phyloP scores from a whole-genome alignment of 495 filamentous ascomycete species.

The Friedmanniomyces simplex region DNA sequence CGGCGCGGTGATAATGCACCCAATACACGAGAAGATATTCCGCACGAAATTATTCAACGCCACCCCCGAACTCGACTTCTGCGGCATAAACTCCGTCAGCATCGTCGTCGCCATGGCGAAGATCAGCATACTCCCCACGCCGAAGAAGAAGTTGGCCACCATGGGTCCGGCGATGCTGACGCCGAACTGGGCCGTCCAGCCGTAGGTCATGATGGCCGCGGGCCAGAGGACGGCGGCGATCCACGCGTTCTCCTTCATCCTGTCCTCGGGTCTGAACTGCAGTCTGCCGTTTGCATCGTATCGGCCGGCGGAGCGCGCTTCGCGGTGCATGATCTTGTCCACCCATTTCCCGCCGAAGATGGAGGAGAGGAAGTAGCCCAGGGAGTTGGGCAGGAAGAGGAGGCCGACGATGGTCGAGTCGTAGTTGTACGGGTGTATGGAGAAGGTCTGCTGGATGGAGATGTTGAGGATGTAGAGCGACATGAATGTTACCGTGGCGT shows the following conservation, averaged over 20 bases:
- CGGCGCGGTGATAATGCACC: slow-evolving; percentile 61
- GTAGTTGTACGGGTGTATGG: slow-evolving; percentile 62
- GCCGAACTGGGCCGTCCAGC: slow-evolving; percentile 50
- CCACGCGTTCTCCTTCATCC: slow-evolving; percentile 85
- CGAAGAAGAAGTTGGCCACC: slow-evolving; percentile 83
- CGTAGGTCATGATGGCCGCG: slow-evolving; percentile 53
- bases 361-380: slow-evolving; percentile 69
- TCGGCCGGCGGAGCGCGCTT: slow-evolving; percentile 59
- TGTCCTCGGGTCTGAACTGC: slow-evolving; percentile 71
- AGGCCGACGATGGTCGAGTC: slow-evolving; percentile 63
- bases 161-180: slow-evolving; percentile 36
- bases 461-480: slow-evolving; percentile 83
- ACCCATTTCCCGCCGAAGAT: slow-evolving; percentile 76
- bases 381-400: slow-evolving; percentile 67
- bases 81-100: slow-evolving; percentile 71
- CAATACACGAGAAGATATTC: slow-evolving; percentile 77
- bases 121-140: slow-evolving; percentile 78
- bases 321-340: slow-evolving; percentile 78
- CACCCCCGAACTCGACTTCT: slow-evolving; percentile 60
- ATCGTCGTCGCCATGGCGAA: slow-evolving; percentile 43
- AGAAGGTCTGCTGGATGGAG: slow-evolving; percentile 68
- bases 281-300: slow-evolving; percentile 61
- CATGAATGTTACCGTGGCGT: slow-evolving; percentile 71
- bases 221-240: slow-evolving; percentile 69
- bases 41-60: slow-evolving; percentile 76